phyloP scores from a whole-genome alignment of 2,329 filamentous ascomycete species.

The Penicillium polonicum region DNA sequence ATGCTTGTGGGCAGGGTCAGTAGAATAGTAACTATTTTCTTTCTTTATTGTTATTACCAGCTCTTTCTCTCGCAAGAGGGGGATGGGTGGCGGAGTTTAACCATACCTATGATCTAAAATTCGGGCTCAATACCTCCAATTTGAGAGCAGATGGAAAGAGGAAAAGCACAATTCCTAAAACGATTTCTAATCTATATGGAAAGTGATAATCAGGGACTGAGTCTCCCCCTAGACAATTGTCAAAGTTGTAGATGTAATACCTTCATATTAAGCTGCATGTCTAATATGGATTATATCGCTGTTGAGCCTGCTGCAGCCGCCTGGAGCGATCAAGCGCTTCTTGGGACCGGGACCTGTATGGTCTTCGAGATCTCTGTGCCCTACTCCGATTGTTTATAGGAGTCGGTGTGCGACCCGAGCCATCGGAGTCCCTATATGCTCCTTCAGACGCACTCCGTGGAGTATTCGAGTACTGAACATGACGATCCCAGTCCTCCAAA shows the following conservation, averaged over 20 bases:
- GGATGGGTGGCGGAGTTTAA: too few relatives aligned
- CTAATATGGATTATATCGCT: conserved; percentile 10
- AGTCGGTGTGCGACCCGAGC: conserved; percentile 11
- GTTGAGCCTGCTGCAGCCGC: conserved; percentile 8
- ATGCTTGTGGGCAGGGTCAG: too few relatives aligned
- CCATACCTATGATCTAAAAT: too few relatives aligned
- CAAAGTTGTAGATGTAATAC: background rate
- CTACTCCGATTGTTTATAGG: background rate
- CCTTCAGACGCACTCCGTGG: background rate
- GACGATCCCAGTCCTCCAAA: conserved; percentile 74
- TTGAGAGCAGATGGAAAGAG: too few relatives aligned
- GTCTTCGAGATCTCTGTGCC: background rate
- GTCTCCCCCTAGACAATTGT: background rate
- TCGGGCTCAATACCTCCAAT: too few relatives aligned
- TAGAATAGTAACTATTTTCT: too few relatives aligned
- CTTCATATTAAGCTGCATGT: background rate
- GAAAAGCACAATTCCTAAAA: background rate
- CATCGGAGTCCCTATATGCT: background rate
- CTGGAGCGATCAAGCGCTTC: conserved; percentile 4
- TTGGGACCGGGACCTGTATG: conserved; percentile 1
- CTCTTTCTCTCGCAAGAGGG: too few relatives aligned
- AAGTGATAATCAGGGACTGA: too few relatives aligned
- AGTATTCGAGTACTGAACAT: conserved; percentile 65
- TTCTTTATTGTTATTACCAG: too few relatives aligned
- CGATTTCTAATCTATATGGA: background rate